A percentile compares a stretch with the other conserved stretches of the same genome.
phyloP scores from a whole-genome alignment of 345 rosid species.

The Gossypium raimondii region DNA sequence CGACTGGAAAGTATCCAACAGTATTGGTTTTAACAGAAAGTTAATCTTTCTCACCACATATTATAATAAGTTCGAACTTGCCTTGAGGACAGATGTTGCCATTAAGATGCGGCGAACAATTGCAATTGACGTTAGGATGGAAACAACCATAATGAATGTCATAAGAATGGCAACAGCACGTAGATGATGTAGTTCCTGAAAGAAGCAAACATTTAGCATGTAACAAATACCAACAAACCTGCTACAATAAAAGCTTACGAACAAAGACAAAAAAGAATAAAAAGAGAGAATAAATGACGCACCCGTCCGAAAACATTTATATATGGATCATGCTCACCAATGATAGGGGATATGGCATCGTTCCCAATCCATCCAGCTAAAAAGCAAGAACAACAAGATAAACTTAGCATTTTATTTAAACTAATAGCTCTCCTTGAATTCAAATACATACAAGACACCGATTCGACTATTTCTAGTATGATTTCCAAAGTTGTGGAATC shows the following conservation, averaged over 20 bases:
- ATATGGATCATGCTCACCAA: constrained; percentile 83
- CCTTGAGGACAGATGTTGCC: constrained; percentile 99
- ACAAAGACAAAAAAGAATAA: background rate
- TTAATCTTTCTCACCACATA: background rate
- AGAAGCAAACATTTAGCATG: constrained; percentile 21
- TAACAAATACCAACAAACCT: background rate
- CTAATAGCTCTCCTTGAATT: constrained; percentile 5
- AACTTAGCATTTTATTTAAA: constrained; percentile 15
- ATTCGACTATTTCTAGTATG: background rate
- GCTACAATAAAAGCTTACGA: background rate
- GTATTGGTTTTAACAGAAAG: background rate
- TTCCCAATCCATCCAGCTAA: constrained; percentile 98
- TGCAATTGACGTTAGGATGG: constrained; percentile 85
- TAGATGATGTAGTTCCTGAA: constrained; percentile 79
- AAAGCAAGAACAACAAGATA: constrained; percentile 7
- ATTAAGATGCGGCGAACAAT: constrained; percentile 84
- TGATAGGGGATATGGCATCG: constrained; percentile 83
- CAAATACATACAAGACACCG: background rate
- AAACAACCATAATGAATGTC: constrained; percentile 70
- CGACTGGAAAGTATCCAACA: background rate
- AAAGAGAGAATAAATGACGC: constrained; percentile 20
- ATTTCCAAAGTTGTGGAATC: background rate
- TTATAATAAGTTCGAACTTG: constrained; percentile 26
- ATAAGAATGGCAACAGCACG: constrained; percentile 68
- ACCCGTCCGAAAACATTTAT: constrained; percentile 76